Conservation (phyloP, 1,284 basidiomycete genomes). For the Ustilago curta region DNA sequence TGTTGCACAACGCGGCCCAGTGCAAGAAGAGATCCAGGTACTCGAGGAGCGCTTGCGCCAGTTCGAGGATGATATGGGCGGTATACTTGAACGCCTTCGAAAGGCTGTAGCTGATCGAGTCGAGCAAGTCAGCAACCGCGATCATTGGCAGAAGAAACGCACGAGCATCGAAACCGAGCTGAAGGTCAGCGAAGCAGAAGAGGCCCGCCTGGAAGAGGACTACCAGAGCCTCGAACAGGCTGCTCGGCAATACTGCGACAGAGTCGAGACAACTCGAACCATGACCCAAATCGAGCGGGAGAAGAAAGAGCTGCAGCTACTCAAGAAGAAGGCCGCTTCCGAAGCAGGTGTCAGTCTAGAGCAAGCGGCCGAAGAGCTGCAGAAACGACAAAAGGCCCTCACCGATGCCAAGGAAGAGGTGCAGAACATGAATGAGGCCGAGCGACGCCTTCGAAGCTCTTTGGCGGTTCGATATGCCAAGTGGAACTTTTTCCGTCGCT, state of each 20-base stretch:
- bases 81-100: conserved; percentile 50
- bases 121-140: conserved; percentile 64
- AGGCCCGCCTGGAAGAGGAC: conserved; percentile 74
- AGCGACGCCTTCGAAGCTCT: conserved; percentile 24
- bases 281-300: conserved; percentile 75
- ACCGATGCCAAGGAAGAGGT: conserved; percentile 75
- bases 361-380: conserved; percentile 78
- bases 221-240: conserved; percentile 65
- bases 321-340: conserved; percentile 76
- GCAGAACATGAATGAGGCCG: conserved; percentile 73
- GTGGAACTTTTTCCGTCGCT: conserved; percentile 88
- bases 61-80: conserved; percentile 29
- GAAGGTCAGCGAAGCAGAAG: conserved; percentile 70
- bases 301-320: conserved; percentile 76
- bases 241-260: conserved; percentile 76
- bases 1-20: conserved; percentile 64
- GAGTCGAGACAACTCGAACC: conserved; percentile 75
- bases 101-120: conserved; percentile 47
- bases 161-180: conserved; percentile 43
- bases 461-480: conserved; percentile 69
- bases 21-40: conserved; percentile 66
- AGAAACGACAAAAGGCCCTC: conserved; percentile 70
- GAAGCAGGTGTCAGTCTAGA: conserved; percentile 80
- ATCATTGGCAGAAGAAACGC: conserved; percentile 48
- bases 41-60: conserved; percentile 27